Conservation (phyloP, 1,139 yeast species). For the Suhomyces choctaworum region DNA sequence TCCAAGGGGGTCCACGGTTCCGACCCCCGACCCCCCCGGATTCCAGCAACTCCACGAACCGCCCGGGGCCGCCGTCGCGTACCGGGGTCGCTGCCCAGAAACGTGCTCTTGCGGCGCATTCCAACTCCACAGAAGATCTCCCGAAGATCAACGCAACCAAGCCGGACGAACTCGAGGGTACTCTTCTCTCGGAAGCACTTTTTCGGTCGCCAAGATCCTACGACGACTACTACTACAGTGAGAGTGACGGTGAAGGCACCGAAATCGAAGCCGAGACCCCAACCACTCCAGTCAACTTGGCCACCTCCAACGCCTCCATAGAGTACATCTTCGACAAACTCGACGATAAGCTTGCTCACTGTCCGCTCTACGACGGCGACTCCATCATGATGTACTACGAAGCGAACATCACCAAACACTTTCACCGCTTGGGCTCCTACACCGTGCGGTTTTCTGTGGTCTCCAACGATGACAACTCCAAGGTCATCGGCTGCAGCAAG, state of each 20-base stretch:
- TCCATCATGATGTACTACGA: constrained; percentile 41
- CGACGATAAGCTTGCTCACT: constrained; percentile 31
- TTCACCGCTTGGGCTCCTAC: constrained; percentile 45
- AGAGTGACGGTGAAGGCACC: constrained; percentile 7
- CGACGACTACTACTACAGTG: neutral
- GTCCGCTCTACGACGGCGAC: constrained; percentile 47
- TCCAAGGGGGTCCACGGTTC: constrained; percentile 26
- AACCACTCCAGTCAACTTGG: constrained; percentile 8
- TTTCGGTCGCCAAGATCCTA: no score
- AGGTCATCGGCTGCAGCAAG: constrained; percentile 48
- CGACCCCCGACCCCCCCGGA: constrained; percentile 2
- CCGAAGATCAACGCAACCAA: neutral
- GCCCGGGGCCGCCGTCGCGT: neutral
- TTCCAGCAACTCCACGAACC: neutral
- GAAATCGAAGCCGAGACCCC: neutral
- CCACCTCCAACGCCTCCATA: constrained; percentile 23
- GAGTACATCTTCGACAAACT: constrained; percentile 27
- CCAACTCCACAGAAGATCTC: no score
- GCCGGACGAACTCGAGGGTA: neutral
- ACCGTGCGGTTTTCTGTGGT: constrained; percentile 39
- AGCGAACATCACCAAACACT: constrained; percentile 35
- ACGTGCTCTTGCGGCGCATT: no score
- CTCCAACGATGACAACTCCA: constrained; percentile 35
- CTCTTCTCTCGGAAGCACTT: no score
- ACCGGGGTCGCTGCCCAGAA: neutral